Evolutionary conservation across 2,329 filamentous ascomycete genomes (phyloP).

Genomic region (Claviceps purpurea): DNA sequence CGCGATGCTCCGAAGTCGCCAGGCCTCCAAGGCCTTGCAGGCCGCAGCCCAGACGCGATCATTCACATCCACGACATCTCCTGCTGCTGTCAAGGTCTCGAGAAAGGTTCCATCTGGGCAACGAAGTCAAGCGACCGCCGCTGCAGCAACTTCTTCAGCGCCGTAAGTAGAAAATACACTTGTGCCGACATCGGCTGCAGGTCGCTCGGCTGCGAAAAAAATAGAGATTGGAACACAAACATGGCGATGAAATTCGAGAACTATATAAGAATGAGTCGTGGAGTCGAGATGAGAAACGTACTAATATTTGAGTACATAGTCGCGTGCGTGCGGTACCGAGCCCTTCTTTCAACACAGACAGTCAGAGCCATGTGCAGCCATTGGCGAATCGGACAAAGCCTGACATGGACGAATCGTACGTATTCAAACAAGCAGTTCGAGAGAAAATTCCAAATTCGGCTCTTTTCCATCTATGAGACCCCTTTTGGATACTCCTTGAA

Average conservation of each 20-base stretch:
- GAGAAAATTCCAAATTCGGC: not conserved
- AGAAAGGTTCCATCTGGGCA: constrained; percentile 28
- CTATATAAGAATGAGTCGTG: no score
- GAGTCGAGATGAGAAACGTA: not conserved
- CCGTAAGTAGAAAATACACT: constrained; percentile 31
- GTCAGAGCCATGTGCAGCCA: constrained; percentile 52
- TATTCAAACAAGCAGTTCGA: constrained; percentile 17
- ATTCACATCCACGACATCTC: no score
- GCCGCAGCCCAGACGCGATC: no score
- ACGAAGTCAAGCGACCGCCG: constrained; percentile 36
- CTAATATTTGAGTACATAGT: constrained; percentile 7
- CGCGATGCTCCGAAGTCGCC: no score
- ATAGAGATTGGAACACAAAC: not conserved
- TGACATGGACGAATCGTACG: constrained; percentile 72
- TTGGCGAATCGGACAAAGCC: constrained; percentile 45
- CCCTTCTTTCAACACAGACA: constrained; percentile 42
- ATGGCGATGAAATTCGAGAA: not conserved
- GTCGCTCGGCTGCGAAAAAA: not conserved
- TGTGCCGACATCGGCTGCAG: constrained; percentile 7
- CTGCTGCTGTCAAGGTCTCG: constrained; percentile 20
- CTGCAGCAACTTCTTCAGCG: constrained; percentile 29
- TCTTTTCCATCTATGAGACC: no score
- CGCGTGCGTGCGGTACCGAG: constrained; percentile 46
- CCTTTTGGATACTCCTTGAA: no score
- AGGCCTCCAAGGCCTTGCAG: no score